phyloP scores from a whole-genome alignment of 148 eudicot species.

The Dysphania ambrosioides region DNA sequence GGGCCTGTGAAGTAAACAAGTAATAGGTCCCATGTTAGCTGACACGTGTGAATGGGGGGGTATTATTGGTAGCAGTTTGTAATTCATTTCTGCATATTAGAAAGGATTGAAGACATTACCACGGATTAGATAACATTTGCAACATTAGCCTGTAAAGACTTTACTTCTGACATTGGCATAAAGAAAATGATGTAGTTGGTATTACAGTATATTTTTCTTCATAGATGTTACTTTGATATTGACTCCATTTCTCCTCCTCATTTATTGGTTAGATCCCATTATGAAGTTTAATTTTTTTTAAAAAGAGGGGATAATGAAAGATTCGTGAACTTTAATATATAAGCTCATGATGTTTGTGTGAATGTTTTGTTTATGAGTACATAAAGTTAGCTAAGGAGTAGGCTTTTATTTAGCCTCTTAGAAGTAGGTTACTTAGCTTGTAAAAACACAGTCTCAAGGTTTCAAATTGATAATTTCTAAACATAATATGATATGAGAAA shows the following conservation, averaged over 20 bases:
- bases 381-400: not conserved
- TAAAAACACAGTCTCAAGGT: no score
- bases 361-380: not conserved
- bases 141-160: slow-evolving; percentile 34
- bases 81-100: slow-evolving; percentile 11
- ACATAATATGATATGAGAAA: no score
- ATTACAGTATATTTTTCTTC: no score
- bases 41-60: slow-evolving; percentile 1
- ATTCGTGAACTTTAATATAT: not conserved
- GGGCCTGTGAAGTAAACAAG: no score
- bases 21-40: slow-evolving; percentile 7
- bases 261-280: slow-evolving; percentile 14
- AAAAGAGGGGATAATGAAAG: no score
- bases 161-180: slow-evolving; percentile 28
- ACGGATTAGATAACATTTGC: slow-evolving; percentile 32
- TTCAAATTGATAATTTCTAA: no score
- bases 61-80: not conserved
- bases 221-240: slow-evolving; percentile 27
- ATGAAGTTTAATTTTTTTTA: not conserved
- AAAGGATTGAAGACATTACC: slow-evolving; percentile 25
- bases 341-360: not conserved
- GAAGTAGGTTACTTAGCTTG: no score
- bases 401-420: slow-evolving; percentile 6
- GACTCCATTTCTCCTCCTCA: not conserved
- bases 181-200: slow-evolving; percentile 20